Evolutionary conservation across 108 stramenopile species (phyloP).

Genomic region (Skeletonema costatum): DNA sequence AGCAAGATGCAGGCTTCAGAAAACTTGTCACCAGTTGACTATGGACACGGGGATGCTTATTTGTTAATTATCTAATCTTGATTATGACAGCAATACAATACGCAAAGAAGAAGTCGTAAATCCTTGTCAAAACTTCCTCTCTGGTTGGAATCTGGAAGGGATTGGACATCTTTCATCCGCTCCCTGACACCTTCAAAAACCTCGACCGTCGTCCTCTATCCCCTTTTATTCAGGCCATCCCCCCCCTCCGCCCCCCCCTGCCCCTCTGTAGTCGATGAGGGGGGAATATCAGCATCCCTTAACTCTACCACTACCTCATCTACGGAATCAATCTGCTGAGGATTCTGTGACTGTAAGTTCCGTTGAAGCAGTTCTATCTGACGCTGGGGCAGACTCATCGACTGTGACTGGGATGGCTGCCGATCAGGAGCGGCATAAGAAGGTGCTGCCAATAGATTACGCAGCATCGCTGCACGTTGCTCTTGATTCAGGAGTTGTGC

Average conservation of each 20-base stretch:
- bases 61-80: too few relatives aligned
- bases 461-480: background rate
- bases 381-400: background rate
- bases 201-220: too few relatives aligned
- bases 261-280: background rate
- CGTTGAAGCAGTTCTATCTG: background rate
- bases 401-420: background rate
- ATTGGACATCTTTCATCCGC: too few relatives aligned
- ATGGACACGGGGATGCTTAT: too few relatives aligned
- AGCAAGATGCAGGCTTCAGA: too few relatives aligned
- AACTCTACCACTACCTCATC: background rate
- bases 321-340: background rate
- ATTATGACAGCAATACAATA: too few relatives aligned
- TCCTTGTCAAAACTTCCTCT: too few relatives aligned
- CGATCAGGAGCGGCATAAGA: background rate
- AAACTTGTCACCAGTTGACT: too few relatives aligned
- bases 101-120: too few relatives aligned
- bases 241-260: background rate
- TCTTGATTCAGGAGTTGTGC: background rate
- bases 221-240: background rate
- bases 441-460: background rate
- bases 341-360: background rate
- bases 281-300: background rate
- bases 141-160: too few relatives aligned
- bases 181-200: too few relatives aligned